phyloP scores from a whole-genome alignment of 2,329 filamentous ascomycete genomes.

The Aspergillus jensenii region DNA sequence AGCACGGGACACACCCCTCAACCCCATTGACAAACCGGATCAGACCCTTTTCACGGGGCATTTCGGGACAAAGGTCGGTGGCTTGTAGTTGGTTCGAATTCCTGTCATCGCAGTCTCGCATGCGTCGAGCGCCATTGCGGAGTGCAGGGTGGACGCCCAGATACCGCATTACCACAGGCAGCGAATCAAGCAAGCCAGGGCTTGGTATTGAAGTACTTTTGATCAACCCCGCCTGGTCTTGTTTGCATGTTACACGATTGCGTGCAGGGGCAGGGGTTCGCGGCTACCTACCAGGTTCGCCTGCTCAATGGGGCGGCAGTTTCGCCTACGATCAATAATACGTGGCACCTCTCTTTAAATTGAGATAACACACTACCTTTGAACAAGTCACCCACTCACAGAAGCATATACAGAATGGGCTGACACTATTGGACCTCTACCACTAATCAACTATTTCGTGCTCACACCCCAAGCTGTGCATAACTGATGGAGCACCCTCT shows the following conservation, averaged over 20 bases:
- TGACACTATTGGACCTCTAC: neutral
- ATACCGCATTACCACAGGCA: neutral
- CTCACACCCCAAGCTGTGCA: neutral
- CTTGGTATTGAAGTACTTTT: neutral
- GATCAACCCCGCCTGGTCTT: constrained; percentile 2
- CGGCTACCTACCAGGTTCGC: neutral
- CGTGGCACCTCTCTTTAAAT: constrained; percentile 1
- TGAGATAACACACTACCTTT: neutral
- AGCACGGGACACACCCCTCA: neutral
- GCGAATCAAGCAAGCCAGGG: neutral
- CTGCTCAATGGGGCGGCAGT: neutral
- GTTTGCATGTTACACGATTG: neutral
- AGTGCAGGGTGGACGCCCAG: neutral
- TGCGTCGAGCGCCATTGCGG: neutral
- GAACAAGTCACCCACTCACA: neutral
- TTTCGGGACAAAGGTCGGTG: neutral
- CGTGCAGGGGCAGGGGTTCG: neutral
- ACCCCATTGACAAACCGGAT: neutral
- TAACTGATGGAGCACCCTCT: neutral
- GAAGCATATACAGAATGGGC: neutral
- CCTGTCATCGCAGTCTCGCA: neutral
- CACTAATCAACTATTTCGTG: neutral
- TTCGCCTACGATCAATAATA: neutral
- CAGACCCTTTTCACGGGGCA: neutral
- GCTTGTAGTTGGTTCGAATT: neutral